A percentile compares a stretch with the other conserved stretches of the same genome.
Evolutionary conservation across 345 rosid species (phyloP).

Genomic region (Hibiscus trionum): DNA sequence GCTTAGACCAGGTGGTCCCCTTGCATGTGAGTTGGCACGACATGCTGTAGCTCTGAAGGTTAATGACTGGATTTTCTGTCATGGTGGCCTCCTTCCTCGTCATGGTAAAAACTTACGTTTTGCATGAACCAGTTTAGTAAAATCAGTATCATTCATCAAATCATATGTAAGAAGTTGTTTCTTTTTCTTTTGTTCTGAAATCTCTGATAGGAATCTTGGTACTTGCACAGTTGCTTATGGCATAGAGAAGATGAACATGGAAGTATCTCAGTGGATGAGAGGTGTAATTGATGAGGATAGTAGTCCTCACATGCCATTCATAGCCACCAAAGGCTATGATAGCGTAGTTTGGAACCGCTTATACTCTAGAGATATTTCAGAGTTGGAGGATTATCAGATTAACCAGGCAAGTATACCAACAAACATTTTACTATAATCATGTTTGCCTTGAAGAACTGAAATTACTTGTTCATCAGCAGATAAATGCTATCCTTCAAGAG

Average conservation of each 20-base stretch:
- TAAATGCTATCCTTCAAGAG: conserved; percentile 48
- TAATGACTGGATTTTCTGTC: conserved; percentile 95
- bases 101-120: conserved; percentile 47
- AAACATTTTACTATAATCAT: background rate
- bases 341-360: conserved; percentile 92
- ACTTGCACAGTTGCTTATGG: conserved; percentile 66
- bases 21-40: conserved; percentile 69
- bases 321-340: conserved; percentile 71
- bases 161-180: background rate
- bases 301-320: conserved; percentile 52
- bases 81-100: conserved; percentile 92
- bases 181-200: conserved; percentile 7
- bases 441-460: conserved; percentile 11
- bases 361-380: conserved; percentile 65
- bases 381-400: conserved; percentile 47
- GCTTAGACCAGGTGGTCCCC: conserved; percentile 75
- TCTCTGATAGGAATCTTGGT: conserved; percentile 29
- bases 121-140: conserved; percentile 1
- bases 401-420: conserved; percentile 46
- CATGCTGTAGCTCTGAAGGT: conserved; percentile 65
- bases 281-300: conserved; percentile 39
- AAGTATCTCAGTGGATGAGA: conserved; percentile 86
- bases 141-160: background rate
- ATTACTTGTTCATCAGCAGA: conserved; percentile 28
- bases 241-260: conserved; percentile 71